Base-by-base conservation (phyloP, 441 rosid genomes). In the Viola pubescens region DNA sequence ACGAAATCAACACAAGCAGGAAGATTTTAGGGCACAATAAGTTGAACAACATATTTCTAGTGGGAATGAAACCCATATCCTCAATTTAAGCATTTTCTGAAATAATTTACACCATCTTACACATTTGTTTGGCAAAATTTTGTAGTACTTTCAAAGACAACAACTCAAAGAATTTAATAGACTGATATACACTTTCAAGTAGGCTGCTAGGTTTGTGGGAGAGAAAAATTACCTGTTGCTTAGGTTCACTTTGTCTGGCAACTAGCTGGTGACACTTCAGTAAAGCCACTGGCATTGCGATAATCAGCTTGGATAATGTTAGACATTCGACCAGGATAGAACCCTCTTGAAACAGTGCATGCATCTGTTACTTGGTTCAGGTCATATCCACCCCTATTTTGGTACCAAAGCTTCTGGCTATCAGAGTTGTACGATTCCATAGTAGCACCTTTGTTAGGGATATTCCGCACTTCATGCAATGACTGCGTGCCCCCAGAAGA, bases 321-420 rank as follows among this genome's bases (percentile, higher is more conserved):
- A 51, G 75, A 52, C 55, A 48, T 56, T 66, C 76, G 75, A 68
- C 63, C 65, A 8, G 68, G 43, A 49, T 63, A 73, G 47, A 68
- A 63, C 50, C 77, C 79, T n/a, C 77, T 69, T 7, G 50, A 65
- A 9, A 58, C 54, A 57, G 49, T 37, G 54, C 51, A 70, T 54
- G 54, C 62, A 65, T 70, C 76, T 3, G 74, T 72, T 39, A 56
- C 58, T 12, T 81, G 62, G 48, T 64, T 74, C 70, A 61, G 44
- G 34, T 56, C 13, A 8, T 75, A 67, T 42, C 66, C 77, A 61
- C 68, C 73, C 47, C 62, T 66, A 47, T 52, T 54, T 53, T 61
- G 79, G 48, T 71, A 68, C 66, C 65, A 73, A 58, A 62, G 63
- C 64, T 80, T 68, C 64, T 54, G 73, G 72, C 65, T 72, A 38